These are phyloP conservation scores for Grosmannia penicillata DNA, from an alignment of 2,329 filamentous ascomycete species.

Conservation along the genomic window DNA sequence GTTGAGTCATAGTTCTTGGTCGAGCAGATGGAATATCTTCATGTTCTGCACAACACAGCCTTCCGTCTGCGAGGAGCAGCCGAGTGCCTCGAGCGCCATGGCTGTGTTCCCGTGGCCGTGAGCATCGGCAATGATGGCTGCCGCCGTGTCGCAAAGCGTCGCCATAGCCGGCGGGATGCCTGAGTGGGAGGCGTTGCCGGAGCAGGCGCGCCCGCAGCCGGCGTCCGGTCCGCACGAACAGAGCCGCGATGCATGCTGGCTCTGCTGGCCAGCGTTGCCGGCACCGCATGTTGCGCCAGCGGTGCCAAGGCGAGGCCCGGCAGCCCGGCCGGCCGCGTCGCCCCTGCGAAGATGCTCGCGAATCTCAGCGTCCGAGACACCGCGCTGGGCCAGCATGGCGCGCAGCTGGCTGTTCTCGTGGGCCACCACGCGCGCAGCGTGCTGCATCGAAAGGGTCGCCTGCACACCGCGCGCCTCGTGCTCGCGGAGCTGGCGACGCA, in stretches of 20 bases:
- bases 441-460: slow-evolving; percentile 38
- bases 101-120: neutral
- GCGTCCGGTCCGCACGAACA: too few species aligned
- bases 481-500: slow-evolving; percentile 30
- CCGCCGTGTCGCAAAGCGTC: neutral
- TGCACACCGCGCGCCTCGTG: slow-evolving; percentile 32
- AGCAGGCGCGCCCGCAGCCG: too few species aligned
- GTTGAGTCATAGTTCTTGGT: neutral
- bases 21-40: neutral
- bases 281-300: neutral
- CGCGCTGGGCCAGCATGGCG: slow-evolving; percentile 10
- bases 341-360: neutral
- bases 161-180: neutral
- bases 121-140: neutral
- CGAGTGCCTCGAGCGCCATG: slow-evolving; percentile 5
- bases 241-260: too few species aligned
- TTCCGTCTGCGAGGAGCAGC: slow-evolving; percentile 10
- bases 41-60: slow-evolving; percentile 16
- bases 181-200: neutral
- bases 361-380: slow-evolving; percentile 4
- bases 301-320: too few species aligned
- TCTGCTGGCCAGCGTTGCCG: too few species aligned
- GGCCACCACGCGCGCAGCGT: slow-evolving; percentile 32
- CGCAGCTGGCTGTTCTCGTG: slow-evolving; percentile 31
- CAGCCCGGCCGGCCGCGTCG: too few species aligned